Conservation (phyloP, 306 rosid species). For the Cicer arietinum region DNA sequence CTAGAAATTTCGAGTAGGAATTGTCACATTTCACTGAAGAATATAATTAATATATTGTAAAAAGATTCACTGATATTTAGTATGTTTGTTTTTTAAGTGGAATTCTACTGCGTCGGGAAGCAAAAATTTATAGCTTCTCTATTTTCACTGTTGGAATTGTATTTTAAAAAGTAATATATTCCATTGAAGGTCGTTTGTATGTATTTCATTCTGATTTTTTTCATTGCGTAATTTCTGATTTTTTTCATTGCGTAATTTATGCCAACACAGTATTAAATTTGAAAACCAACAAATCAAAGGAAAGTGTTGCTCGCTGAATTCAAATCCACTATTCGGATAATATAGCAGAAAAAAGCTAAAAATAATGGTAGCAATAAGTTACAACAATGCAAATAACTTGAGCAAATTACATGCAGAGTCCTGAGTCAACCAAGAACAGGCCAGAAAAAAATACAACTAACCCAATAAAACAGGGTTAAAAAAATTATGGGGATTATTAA, state of each 20-base stretch:
- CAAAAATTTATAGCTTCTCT: too few relatives aligned
- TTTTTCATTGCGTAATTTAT: background rate
- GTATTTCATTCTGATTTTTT: background rate
- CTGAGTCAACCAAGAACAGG: conserved; percentile 26
- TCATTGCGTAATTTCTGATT: background rate
- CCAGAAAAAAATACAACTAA: conserved; percentile 26
- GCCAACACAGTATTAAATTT: background rate
- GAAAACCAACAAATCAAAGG: background rate
- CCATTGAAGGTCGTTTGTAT: background rate
- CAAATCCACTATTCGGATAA: conserved; percentile 44
- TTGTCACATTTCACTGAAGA: too few relatives aligned
- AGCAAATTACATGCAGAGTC: conserved; percentile 38
- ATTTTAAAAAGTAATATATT: too few relatives aligned
- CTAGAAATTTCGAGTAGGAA: too few relatives aligned
- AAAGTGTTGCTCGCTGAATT: conserved; percentile 27
- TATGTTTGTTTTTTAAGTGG: too few relatives aligned
- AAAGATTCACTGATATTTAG: too few relatives aligned
- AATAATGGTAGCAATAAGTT: conserved; percentile 40
- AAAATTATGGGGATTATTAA: conserved; percentile 24
- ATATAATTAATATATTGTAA: too few relatives aligned
- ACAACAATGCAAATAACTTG: conserved; percentile 50
- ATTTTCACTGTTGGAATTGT: too few relatives aligned
- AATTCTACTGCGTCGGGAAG: too few relatives aligned
- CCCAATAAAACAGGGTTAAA: conserved; percentile 34
- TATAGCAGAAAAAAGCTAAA: conserved; percentile 38